A percentile compares a stretch with the other conserved stretches of the same genome.
Evolutionary conservation across 768 basidiomycete genomes (phyloP).

Genomic region (Coprinopsis strossmayeri): DNA sequence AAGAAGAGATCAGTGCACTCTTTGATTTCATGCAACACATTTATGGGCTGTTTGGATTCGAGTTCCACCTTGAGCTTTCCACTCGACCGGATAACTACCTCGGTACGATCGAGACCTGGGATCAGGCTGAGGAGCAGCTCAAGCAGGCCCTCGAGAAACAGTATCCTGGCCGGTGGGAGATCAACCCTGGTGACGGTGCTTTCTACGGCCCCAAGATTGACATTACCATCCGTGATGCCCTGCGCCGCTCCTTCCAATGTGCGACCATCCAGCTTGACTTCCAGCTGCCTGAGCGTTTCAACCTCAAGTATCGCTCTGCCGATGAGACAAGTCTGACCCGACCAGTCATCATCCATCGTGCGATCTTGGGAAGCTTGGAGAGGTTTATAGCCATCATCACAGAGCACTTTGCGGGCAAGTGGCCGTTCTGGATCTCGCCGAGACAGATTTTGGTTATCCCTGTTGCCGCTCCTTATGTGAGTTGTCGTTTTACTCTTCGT

Average conservation of each 20-base stretch:
- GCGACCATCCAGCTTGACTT: slow-evolving; percentile 99
- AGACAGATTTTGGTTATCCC: slow-evolving; percentile 93
- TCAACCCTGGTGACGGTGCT: slow-evolving; percentile 95
- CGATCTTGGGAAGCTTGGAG: slow-evolving; percentile 90
- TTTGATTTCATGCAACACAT: slow-evolving; percentile 96
- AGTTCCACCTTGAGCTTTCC: slow-evolving; percentile 89
- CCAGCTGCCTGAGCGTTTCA: slow-evolving; percentile 95
- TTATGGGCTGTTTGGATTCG: slow-evolving; percentile 92
- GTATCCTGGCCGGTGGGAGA: slow-evolving; percentile 84
- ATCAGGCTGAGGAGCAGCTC: slow-evolving; percentile 86
- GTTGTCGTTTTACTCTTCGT: slow-evolving; percentile 31
- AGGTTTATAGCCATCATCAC: slow-evolving; percentile 96
- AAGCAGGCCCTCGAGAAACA: slow-evolving; percentile 75
- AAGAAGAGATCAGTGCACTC: slow-evolving; percentile 74
- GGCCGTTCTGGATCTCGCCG: slow-evolving; percentile 99
- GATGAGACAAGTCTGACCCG: slow-evolving; percentile 62
- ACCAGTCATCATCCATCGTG: slow-evolving; percentile 98
- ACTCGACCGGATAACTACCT: slow-evolving; percentile 95
- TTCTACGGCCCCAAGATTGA: slow-evolving; percentile 99
- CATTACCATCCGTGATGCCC: slow-evolving; percentile 90
- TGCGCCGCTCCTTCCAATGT: slow-evolving; percentile 92
- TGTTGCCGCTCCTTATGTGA: slow-evolving; percentile 81
- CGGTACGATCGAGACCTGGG: slow-evolving; percentile 86
- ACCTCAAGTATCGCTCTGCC: slow-evolving; percentile 82
- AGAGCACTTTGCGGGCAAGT: slow-evolving; percentile 97